phyloP scores from a whole-genome alignment of 805 yeast genomes.

The Ogataea pilisensis region DNA sequence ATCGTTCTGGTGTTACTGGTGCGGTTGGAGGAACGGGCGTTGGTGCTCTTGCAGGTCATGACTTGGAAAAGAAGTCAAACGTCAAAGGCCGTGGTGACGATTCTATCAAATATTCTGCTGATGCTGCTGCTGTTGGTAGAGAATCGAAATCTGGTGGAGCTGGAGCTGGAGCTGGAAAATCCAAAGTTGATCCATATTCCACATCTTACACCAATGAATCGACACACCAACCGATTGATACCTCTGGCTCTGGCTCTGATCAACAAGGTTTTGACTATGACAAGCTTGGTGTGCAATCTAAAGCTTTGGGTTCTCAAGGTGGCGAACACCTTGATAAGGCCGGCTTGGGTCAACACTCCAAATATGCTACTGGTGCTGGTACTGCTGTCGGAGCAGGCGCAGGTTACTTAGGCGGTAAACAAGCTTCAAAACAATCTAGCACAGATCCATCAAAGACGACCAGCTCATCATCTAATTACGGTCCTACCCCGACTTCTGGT shows the following conservation, averaged over 20 bases:
- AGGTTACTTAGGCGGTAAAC: slow-evolving; percentile 2
- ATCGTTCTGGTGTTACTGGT: background rate
- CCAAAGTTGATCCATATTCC: background rate
- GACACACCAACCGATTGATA: background rate
- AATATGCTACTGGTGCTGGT: slow-evolving; percentile 11
- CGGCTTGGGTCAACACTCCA: slow-evolving; percentile 11
- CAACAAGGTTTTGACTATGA: slow-evolving; percentile 4
- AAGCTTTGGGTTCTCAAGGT: slow-evolving; percentile 7
- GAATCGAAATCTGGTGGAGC: background rate
- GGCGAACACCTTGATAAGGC: slow-evolving; percentile 9
- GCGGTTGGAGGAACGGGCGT: background rate
- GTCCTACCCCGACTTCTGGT: background rate
- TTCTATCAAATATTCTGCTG: too few species aligned
- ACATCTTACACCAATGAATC: background rate
- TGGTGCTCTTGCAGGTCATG: too few species aligned
- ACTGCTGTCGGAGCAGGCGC: slow-evolving; percentile 12
- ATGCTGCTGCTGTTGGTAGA: too few species aligned
- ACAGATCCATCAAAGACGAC: too few species aligned
- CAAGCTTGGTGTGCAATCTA: slow-evolving; percentile 7
- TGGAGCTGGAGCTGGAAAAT: background rate
- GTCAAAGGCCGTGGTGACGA: too few species aligned
- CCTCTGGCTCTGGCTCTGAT: background rate
- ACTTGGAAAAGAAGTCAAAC: too few species aligned
- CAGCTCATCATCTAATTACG: background rate
- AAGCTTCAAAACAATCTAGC: background rate